Evolutionary conservation across 2,329 filamentous ascomycete genomes (phyloP).

Genomic region (Sarocladiaceae sp.): DNA sequence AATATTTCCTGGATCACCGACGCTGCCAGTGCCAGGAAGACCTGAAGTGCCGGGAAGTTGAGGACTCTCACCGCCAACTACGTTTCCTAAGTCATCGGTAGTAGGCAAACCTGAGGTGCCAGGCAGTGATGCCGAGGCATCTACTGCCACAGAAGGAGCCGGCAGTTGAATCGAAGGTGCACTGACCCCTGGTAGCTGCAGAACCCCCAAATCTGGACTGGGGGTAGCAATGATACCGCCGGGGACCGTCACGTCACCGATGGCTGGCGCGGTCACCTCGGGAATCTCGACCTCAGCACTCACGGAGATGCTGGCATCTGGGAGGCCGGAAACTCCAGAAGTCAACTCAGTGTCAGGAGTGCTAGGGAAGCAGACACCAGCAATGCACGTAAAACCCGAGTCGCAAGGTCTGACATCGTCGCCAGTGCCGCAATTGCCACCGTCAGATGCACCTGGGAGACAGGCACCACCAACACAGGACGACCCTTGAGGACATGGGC

Average conservation of each 20-base stretch:
- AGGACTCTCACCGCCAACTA: neutral
- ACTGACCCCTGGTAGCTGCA: neutral
- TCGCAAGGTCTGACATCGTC: neutral
- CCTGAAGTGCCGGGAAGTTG: neutral
- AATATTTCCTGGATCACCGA: neutral
- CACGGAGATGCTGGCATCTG: too few relatives aligned
- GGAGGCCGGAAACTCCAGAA: neutral
- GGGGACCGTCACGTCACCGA: too few relatives aligned
- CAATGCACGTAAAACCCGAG: neutral
- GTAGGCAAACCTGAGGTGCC: neutral
- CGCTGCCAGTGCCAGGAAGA: neutral
- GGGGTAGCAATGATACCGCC: too few relatives aligned
- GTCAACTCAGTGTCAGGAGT: neutral
- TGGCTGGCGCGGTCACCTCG: too few relatives aligned
- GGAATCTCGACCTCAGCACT: too few relatives aligned
- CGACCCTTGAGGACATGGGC: neutral
- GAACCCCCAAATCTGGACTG: neutral
- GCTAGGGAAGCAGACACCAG: neutral
- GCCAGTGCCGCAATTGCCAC: neutral
- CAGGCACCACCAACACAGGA: conserved; percentile 6
- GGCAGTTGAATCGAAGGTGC: neutral
- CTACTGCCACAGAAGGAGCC: neutral
- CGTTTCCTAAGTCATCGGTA: neutral
- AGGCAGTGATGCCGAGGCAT: neutral
- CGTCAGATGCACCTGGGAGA: neutral